Conservation (phyloP, 2,329 filamentous ascomycete species). For the Diaporthe caulivora region DNA sequence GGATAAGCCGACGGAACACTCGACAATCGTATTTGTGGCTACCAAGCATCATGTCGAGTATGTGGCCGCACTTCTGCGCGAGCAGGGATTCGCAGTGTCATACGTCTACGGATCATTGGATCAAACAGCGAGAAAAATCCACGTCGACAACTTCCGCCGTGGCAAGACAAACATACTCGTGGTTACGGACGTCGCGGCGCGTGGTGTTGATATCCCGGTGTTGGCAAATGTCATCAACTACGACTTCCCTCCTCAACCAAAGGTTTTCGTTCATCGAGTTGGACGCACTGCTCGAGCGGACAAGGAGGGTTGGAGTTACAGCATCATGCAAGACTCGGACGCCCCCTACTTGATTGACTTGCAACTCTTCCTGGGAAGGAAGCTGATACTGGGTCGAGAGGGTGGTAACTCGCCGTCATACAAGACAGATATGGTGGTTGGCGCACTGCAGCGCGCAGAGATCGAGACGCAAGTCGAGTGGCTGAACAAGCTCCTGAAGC, state of each 20-base stretch:
- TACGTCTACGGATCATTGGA: slow-evolving; percentile 96
- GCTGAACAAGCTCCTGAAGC: slow-evolving; percentile 81
- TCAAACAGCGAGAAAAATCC: slow-evolving; percentile 90
- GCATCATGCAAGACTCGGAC: slow-evolving; percentile 87
- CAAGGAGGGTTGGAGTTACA: slow-evolving; percentile 94
- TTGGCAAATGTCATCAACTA: slow-evolving; percentile 99
- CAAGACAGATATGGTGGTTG: slow-evolving; percentile 86
- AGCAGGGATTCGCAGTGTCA: slow-evolving; percentile 88
- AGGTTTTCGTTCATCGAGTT: slow-evolving; percentile 96
- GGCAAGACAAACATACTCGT: slow-evolving; percentile 92
- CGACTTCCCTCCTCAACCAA: slow-evolving; percentile 96
- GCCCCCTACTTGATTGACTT: slow-evolving; percentile 93
- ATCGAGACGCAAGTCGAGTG: slow-evolving; percentile 85
- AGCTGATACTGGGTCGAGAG: slow-evolving; percentile 80
- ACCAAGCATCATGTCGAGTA: slow-evolving; percentile 99
- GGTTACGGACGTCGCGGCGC: slow-evolving; percentile 94
- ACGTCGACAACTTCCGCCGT: slow-evolving; percentile 89
- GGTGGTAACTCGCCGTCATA: slow-evolving; percentile 72
- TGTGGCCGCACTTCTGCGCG: slow-evolving; percentile 80
- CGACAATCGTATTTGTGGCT: slow-evolving; percentile 93
- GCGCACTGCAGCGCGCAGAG: slow-evolving; percentile 77
- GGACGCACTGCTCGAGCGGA: slow-evolving; percentile 96
- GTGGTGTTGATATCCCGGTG: slow-evolving; percentile 97
- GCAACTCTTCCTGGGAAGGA: slow-evolving; percentile 92
- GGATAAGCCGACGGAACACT: slow-evolving; percentile 86